A percentile compares a stretch with the other conserved stretches of the same genome.
Evolutionary conservation across 129 eudicot genomes (phyloP).

Genomic region (Escallonia herrerae): DNA sequence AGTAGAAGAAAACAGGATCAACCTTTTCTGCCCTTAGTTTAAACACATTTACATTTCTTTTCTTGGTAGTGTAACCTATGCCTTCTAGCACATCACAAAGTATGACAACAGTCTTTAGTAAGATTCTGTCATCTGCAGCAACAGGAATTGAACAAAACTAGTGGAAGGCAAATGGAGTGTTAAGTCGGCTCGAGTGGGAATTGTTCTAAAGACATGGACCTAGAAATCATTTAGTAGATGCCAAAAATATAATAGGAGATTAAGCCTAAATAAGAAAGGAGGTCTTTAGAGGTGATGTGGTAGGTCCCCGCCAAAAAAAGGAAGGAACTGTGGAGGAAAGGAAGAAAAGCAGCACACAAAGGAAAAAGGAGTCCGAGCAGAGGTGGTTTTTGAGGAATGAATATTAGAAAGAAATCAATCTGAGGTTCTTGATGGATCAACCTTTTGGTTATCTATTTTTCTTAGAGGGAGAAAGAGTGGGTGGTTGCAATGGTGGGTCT

Average conservation of each 20-base stretch:
- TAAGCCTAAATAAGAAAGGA: not conserved
- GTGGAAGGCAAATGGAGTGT: constrained; percentile 2
- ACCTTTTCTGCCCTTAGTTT: constrained; percentile 5
- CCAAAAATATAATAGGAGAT: not conserved
- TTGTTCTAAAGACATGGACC: constrained; percentile 3
- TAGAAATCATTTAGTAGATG: not conserved
- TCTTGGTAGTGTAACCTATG: not conserved
- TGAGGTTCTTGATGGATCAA: not conserved
- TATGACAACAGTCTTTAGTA: not conserved
- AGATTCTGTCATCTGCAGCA: not conserved
- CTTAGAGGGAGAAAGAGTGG: not conserved
- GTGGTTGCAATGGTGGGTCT: not conserved
- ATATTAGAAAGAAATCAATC: constrained; percentile 9
- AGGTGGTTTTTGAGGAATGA: not conserved
- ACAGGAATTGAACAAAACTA: not conserved
- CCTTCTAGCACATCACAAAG: not conserved
- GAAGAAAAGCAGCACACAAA: not conserved
- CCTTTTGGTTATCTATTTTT: constrained; percentile 10
- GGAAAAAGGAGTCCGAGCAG: not conserved
- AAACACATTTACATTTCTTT: not conserved
- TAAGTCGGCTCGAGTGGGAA: constrained; percentile 1
- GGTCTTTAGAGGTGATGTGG: not conserved
- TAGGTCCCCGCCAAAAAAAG: not conserved
- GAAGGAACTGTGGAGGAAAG: not conserved
- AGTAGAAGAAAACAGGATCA: not conserved